phyloP scores from a whole-genome alignment of 495 filamentous ascomycete species.

The Copromyces sp. region DNA sequence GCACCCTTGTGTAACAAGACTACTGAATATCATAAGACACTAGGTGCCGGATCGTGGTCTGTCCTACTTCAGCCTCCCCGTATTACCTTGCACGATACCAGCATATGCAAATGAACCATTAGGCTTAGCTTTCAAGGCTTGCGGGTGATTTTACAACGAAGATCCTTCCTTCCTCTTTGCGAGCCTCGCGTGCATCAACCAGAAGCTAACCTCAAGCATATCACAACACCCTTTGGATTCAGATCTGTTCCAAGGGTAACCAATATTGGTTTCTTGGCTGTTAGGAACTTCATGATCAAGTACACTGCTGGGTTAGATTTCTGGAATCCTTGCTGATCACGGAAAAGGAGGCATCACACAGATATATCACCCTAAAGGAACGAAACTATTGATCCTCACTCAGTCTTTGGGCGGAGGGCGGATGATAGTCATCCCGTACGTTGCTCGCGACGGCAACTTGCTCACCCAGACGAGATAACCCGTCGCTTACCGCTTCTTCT shows the following conservation, averaged over 20 bases:
- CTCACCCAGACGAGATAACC: neutral
- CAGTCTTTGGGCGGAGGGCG: neutral
- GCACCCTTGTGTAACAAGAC: neutral
- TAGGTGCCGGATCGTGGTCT: neutral
- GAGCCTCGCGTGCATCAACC: neutral
- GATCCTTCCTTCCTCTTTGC: neutral
- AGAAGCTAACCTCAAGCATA: neutral
- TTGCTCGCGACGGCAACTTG: neutral
- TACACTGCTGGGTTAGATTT: neutral
- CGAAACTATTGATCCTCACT: neutral
- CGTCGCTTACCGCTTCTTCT: neutral
- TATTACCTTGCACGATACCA: neutral
- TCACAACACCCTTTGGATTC: neutral
- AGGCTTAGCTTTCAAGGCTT: neutral
- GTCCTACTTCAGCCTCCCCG: neutral
- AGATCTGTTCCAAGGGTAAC: neutral
- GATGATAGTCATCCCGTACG: neutral
- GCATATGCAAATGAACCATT: neutral
- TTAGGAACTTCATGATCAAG: neutral
- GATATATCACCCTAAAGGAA: neutral
- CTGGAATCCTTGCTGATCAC: neutral
- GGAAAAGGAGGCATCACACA: neutral
- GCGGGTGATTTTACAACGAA: neutral
- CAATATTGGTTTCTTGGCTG: neutral
- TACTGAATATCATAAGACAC: neutral